Evolutionary conservation across 2,329 filamentous ascomycete species (phyloP), one percentile per base, ranked within the genome.

Genomic region (Paraphoma sp.): DNA sequence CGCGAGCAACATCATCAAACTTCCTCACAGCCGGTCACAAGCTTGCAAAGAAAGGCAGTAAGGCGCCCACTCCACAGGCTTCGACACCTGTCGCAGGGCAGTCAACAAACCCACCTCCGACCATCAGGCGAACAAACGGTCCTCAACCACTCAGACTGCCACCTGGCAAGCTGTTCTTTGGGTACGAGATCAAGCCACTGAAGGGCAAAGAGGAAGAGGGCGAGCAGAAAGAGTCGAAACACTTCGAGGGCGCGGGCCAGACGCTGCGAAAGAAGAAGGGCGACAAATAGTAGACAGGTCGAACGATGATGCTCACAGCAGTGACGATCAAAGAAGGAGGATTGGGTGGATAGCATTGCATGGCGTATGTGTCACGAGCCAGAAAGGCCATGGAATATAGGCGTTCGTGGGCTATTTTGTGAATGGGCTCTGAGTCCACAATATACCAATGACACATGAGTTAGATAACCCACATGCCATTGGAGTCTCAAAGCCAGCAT

Each of bases 131-230:
- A 59, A 87, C 84, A 12, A 93, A 94, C 62, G 93, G 93, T 0
- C 93, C 94, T 0, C 91, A 95, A 72, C 93, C 94, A 3, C 83
- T 99, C 7, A 86, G 95, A 29, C 76, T 99, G 49, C 86, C 92
- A 0, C 89, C 91, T 0, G 95, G 95, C 69, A 96, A 97, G 78
- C 83, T 99, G 4, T 99, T 99, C 82, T 96, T 99, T 62, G 95
- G 95, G 3, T 99, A 98, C 71, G 90, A 96, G 70, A 85, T 97
- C 73, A 96, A 90, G 76, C 94, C 94, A 0, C 83, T 96, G 42
- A 93, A 92, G 81, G 91, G 91, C 8, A 87, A 89, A 54, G 89
- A 88, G 57, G 83, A 85, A 4, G 83, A 78, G 54, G 60, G 84
- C 56, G 86, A 87, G 66, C 89, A 89, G n/a, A 83, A 77, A 56